Evolutionary conservation across 2,329 filamentous ascomycete genomes (phyloP).

Genomic region (Colletotrichum camelliae): DNA sequence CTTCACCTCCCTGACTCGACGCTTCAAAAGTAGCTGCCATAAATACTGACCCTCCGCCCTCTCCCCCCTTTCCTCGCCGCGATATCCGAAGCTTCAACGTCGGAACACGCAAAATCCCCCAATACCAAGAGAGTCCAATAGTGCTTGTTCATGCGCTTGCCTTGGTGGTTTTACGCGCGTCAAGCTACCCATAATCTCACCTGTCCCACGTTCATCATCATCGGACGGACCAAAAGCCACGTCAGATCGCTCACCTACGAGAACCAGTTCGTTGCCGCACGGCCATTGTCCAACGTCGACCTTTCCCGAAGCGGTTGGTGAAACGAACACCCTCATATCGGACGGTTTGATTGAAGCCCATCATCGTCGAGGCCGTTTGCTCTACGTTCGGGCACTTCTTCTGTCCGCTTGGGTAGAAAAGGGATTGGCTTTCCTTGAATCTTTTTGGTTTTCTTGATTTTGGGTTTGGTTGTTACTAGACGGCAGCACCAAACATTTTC

Average conservation of each 20-base stretch:
- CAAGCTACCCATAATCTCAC: background rate
- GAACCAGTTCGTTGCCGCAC: background rate
- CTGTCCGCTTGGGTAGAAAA: background rate
- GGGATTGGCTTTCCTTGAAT: background rate
- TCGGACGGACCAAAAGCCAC: constrained; percentile 1
- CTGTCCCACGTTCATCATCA: background rate
- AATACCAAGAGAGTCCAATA: background rate
- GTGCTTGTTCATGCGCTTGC: background rate
- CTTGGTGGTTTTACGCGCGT: background rate
- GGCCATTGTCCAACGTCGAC: background rate
- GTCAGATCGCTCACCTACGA: background rate
- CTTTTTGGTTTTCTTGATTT: background rate
- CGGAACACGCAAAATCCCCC: background rate
- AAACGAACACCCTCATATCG: constrained; percentile 16
- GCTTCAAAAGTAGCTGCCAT: too few relatives aligned
- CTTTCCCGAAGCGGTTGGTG: background rate
- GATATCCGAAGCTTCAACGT: background rate
- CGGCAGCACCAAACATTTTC: background rate
- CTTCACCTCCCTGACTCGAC: background rate
- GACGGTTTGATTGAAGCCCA: constrained; percentile 10
- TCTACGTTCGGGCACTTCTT: background rate
- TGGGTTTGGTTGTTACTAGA: background rate
- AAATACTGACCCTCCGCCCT: background rate
- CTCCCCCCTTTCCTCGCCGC: background rate
- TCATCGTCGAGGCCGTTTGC: background rate